Conservation (phyloP, 106 monocot genomes). For the Iris macrosiphon region DNA sequence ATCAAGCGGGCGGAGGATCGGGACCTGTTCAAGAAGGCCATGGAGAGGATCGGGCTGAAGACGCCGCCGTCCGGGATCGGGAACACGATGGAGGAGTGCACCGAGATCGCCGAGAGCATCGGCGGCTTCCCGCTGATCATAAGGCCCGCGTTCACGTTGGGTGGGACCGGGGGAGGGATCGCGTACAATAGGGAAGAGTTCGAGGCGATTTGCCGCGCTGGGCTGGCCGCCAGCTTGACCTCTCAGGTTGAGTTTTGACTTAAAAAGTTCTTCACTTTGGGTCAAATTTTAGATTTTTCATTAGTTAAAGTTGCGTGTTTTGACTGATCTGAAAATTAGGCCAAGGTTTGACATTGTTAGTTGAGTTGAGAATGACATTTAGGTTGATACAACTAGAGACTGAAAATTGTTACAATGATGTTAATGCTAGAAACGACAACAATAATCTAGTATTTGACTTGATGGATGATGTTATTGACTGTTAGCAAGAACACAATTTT, state of each 20-base stretch:
- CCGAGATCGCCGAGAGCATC: slow-evolving; percentile 57
- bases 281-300: too few species aligned
- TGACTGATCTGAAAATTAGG: too few species aligned
- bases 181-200: slow-evolving; percentile 90
- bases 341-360: too few species aligned
- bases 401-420: too few species aligned
- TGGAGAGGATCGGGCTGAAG: slow-evolving; percentile 80
- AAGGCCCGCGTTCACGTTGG: slow-evolving; percentile 83
- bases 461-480: too few species aligned
- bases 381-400: too few species aligned
- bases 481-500: too few species aligned
- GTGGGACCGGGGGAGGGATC: slow-evolving; percentile 95
- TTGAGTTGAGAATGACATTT: too few species aligned
- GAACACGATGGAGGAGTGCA: slow-evolving; percentile 78
- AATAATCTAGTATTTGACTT: too few species aligned
- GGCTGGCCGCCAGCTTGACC: slow-evolving; percentile 75
- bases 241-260: slow-evolving; percentile 43
- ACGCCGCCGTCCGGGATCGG: slow-evolving; percentile 96
- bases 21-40: slow-evolving; percentile 81
- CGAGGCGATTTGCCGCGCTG: slow-evolving; percentile 68
- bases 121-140: slow-evolving; percentile 87
- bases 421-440: too few species aligned
- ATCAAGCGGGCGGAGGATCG: slow-evolving; percentile 86
- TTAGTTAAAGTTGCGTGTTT: too few species aligned
- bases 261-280: too few species aligned